phyloP scores from a whole-genome alignment of 2,329 filamentous ascomycete genomes.

The Fusarium sp. region DNA sequence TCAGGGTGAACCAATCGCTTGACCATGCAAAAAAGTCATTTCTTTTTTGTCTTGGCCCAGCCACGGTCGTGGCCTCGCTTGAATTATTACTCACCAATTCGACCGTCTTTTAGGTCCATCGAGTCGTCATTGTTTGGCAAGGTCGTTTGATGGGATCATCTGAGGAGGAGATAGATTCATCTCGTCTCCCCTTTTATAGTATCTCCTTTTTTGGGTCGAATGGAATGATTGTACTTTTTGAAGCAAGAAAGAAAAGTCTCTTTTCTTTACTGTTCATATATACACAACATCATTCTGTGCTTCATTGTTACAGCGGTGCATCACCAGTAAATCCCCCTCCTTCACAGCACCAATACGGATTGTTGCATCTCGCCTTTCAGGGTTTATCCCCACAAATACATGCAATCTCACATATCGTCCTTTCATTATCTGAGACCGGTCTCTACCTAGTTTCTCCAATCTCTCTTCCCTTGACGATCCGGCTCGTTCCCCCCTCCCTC shows the following conservation, averaged over 20 bases:
- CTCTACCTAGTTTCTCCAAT: neutral
- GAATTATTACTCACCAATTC: constrained; percentile 9
- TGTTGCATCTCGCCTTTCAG: constrained; percentile 28
- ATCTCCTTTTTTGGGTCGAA: neutral
- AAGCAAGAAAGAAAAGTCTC: neutral
- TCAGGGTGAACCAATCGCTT: constrained; percentile 21
- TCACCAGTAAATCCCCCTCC: neutral
- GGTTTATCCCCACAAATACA: constrained; percentile 24
- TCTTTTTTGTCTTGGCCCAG: constrained; percentile 23
- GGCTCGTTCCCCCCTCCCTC: neutral
- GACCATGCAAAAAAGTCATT: constrained; percentile 16
- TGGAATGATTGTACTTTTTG: neutral
- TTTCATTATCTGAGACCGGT: neutral
- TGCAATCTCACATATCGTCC: constrained; percentile 28
- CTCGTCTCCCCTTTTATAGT: neutral
- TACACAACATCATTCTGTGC: constrained; percentile 17
- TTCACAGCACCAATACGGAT: constrained; percentile 24
- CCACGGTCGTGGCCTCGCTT: constrained; percentile 10
- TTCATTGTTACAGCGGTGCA: constrained; percentile 13
- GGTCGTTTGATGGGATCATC: neutral
- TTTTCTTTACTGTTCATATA: neutral
- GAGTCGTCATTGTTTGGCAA: constrained; percentile 22
- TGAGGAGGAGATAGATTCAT: neutral
- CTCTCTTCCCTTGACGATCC: constrained; percentile 7
- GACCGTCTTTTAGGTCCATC: neutral